Evolutionary conservation across 352 stramenopile genomes (phyloP).

Genomic region (Elongisporangium undulatum): DNA sequence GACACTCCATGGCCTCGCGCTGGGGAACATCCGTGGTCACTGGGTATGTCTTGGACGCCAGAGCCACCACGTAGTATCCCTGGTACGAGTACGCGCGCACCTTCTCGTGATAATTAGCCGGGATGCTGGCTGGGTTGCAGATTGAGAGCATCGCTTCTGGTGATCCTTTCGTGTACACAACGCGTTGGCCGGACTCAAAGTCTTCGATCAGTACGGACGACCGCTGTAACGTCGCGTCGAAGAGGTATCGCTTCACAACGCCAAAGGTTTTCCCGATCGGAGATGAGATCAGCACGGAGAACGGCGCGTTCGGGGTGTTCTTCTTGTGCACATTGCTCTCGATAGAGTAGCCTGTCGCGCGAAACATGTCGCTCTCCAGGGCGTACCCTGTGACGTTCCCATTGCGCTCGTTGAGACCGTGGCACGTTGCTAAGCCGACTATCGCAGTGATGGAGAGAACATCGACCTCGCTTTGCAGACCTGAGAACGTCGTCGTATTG

Average conservation of each 20-base stretch:
- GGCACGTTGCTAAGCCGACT: slow-evolving; percentile 62
- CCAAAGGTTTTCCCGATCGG: slow-evolving; percentile 68
- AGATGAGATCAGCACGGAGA: slow-evolving; percentile 60
- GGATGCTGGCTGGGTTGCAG: slow-evolving; percentile 59
- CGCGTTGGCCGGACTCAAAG: slow-evolving; percentile 50
- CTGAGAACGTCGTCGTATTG: slow-evolving; percentile 24
- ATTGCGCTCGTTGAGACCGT: slow-evolving; percentile 47
- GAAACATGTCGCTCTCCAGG: slow-evolving; percentile 75
- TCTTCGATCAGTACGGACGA: slow-evolving; percentile 73
- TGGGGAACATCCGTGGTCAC: slow-evolving; percentile 37
- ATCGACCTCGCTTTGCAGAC: slow-evolving; percentile 62
- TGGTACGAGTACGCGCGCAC: slow-evolving; percentile 62
- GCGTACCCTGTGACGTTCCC: slow-evolving; percentile 60
- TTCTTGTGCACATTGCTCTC: slow-evolving; percentile 45
- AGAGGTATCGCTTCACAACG: slow-evolving; percentile 63
- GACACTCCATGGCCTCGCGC: slow-evolving; percentile 76
- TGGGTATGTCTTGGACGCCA: slow-evolving; percentile 58
- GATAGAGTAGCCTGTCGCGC: slow-evolving; percentile 50
- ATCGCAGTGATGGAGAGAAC: slow-evolving; percentile 58
- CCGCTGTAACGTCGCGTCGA: slow-evolving; percentile 62
- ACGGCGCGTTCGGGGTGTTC: slow-evolving; percentile 42
- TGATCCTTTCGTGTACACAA: slow-evolving; percentile 70
- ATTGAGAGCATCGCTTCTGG: slow-evolving; percentile 56
- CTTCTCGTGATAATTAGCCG: slow-evolving; percentile 61
- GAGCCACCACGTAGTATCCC: slow-evolving; percentile 79